Conservation (phyloP, 176 grass and related monocot species). For the Oropetium thomaeum region DNA sequence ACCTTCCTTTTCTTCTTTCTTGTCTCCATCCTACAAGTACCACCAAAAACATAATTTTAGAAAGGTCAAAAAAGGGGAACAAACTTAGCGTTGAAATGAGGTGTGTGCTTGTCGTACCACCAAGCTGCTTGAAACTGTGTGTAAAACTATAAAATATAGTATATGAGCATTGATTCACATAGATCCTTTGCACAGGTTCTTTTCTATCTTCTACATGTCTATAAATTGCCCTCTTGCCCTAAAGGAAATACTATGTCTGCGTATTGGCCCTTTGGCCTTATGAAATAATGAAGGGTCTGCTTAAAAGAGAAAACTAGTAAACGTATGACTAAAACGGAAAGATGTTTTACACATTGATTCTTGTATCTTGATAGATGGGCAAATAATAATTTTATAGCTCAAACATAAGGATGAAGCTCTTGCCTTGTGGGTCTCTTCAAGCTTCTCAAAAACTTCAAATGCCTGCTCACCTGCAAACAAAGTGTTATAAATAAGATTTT, state of each 20-base stretch:
- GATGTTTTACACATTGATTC: not conserved
- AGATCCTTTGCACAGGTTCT: not conserved
- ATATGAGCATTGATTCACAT: not conserved
- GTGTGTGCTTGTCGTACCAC: not conserved
- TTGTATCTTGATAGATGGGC: not conserved
- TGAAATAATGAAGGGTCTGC: not conserved
- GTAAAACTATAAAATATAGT: not conserved
- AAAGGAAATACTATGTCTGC: not conserved
- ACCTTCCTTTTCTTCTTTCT: conserved; percentile 41
- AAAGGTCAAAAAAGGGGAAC: not conserved
- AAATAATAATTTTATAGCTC: not conserved
- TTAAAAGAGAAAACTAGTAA: not conserved
- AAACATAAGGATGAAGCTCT: not conserved
- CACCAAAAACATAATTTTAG: conserved; percentile 7
- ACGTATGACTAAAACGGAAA: not conserved
- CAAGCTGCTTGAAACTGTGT: not conserved
- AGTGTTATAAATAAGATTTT: too few relatives aligned
- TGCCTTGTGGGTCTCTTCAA: conserved; percentile 45
- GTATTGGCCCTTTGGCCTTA: not conserved
- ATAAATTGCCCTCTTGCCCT: not conserved
- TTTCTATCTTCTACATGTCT: not conserved
- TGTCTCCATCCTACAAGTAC: conserved; percentile 34
- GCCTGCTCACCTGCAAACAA: conserved; percentile 26
- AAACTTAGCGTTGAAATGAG: not conserved
- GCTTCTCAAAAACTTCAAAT: conserved; percentile 45